A percentile compares a stretch with the other conserved stretches of the same genome.
phyloP scores from a whole-genome alignment of 2,329 filamentous ascomycete species.

The Claviceps lovelessii region DNA sequence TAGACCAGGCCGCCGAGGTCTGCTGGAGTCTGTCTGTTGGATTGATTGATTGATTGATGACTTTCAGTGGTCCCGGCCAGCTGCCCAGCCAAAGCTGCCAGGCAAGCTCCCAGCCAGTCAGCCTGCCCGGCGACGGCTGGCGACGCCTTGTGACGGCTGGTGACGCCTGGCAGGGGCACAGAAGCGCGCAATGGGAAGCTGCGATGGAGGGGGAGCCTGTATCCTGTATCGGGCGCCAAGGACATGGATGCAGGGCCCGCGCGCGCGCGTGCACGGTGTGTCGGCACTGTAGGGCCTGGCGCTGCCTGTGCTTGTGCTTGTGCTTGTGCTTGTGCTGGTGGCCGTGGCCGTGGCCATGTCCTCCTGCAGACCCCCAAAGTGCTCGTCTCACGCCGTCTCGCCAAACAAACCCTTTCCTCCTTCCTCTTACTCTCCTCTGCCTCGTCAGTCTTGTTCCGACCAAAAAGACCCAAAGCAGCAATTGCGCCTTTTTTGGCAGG shows the following conservation, averaged over 20 bases:
- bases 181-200: neutral
- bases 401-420: constrained; percentile 11
- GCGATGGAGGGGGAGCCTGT: neutral
- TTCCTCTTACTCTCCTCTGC: constrained; percentile 8
- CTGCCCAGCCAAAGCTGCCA: too few species aligned
- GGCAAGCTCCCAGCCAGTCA: too few species aligned
- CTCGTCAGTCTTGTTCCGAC: neutral
- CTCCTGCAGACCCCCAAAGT: constrained; percentile 3
- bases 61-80: neutral
- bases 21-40: neutral
- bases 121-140: neutral
- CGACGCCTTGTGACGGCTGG: neutral
- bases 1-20: neutral
- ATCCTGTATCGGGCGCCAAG: constrained; percentile 2
- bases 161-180: constrained; percentile 1
- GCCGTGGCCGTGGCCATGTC: neutral
- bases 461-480: constrained; percentile 9
- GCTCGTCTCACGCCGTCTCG: neutral
- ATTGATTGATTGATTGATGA: neutral
- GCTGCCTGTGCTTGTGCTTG: neutral
- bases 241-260: neutral
- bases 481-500: constrained; percentile 12
- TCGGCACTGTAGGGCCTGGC: constrained; percentile 4
- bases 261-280: constrained; percentile 3
- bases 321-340: too few species aligned